Base-by-base conservation (phyloP, 192 early-diverging fungal genomes). In the Glomus cerebriforme region DNA sequence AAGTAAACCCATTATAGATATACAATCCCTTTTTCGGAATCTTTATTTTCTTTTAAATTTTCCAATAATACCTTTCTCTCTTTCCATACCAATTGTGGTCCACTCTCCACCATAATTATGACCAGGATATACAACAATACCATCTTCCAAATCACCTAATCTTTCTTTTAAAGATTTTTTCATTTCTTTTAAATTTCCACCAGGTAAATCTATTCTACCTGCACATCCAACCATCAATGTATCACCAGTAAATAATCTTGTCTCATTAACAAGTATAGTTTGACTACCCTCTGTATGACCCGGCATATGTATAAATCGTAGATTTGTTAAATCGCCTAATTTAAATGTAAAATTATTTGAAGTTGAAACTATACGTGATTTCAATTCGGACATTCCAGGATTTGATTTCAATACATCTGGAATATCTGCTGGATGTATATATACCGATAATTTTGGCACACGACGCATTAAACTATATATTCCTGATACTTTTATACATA, bases 231-330 rank as follows among this genome's bases (percentile, higher is more conserved):
- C 96, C 59, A 98, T 83, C 22, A 87, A 67, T 19, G 95, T 96
- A 79, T 98, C 96, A 17, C 96, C 96, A 37, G 91, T 92, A 54
- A 98, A 86, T 79, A 98, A 84, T 35, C 95, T 83, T 58, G 82
- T 85, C 3, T 83, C 85, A 84, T 95, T 95, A 8, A 97, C 87
- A 59, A 96, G 59, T 24, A 98, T 73, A 74, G 92, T 93, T 82
- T 96, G 94, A 74, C 92, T 93, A 10, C 96, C 96, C 3, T 91
- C 89, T 31, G 96, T 94, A 80, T 98, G 96, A 19, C 96, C 96
- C 2, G 96, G 96, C n/a, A 94, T 96, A 81, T 98, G 96, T 43
- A 96, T 81, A 81, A 96, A 95, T 73, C 85, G 77, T 26, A 97
- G 79, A 12, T 85, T 82, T 0, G 88, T 89, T 17, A 81, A 84